Percentiles rank a stretch among this genome's conserved stretches.
Evolutionary conservation across 352 stramenopile genomes (phyloP).

Genomic region (Globisporangium okanoganense): DNA sequence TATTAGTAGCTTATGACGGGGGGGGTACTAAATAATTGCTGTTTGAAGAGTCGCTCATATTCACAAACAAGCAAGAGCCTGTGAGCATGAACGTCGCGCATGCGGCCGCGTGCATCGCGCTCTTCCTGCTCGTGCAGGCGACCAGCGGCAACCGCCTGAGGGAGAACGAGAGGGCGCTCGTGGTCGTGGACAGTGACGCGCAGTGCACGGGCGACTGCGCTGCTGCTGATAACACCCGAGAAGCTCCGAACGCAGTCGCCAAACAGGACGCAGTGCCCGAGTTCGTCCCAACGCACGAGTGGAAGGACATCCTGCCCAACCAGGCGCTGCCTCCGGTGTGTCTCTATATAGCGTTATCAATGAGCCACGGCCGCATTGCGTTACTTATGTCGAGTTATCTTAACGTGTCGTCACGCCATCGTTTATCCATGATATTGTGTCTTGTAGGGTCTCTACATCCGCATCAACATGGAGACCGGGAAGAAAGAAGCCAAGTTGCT

Average conservation of each 20-base stretch:
- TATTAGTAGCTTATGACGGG: neutral
- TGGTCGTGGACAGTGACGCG: slow-evolving; percentile 7
- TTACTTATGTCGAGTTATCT: neutral
- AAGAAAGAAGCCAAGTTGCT: slow-evolving; percentile 65
- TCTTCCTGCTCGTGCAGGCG: slow-evolving; percentile 6
- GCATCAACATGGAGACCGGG: slow-evolving; percentile 50
- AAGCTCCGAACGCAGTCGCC: neutral
- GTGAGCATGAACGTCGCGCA: slow-evolving; percentile 15
- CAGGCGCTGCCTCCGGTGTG: slow-evolving; percentile 44
- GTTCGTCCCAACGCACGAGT: slow-evolving; percentile 60
- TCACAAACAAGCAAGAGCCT: slow-evolving; percentile 1
- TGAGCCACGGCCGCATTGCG: too few relatives aligned
- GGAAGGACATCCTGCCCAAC: slow-evolving; percentile 50
- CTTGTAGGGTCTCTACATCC: slow-evolving; percentile 47
- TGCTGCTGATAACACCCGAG: neutral
- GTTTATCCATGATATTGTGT: neutral
- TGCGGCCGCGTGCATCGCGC: slow-evolving; percentile 16
- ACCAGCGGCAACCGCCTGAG: neutral
- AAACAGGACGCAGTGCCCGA: slow-evolving; percentile 24
- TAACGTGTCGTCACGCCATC: too few relatives aligned
- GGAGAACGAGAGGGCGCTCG: slow-evolving; percentile 4
- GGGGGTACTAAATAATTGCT: slow-evolving; percentile 4
- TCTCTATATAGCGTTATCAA: neutral
- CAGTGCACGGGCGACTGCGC: slow-evolving; percentile 11
- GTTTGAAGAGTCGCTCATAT: neutral